Evolutionary conservation across 2,329 filamentous ascomycete genomes (phyloP).

Genomic region (Microcera coccophila): DNA sequence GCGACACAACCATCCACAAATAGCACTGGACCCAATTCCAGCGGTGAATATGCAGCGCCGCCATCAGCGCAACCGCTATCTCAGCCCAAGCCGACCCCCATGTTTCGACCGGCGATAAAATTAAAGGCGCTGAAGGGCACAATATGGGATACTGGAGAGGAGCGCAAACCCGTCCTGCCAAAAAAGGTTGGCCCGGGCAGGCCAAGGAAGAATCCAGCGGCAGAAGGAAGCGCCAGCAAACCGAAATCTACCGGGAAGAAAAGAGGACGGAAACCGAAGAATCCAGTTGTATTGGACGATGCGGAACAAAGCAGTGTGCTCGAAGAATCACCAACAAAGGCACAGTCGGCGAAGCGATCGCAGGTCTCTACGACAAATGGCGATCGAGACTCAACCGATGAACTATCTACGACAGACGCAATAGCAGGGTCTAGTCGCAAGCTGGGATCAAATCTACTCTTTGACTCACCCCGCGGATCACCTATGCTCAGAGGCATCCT

Average conservation of each 20-base stretch:
- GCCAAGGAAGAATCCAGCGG: conserved; percentile 11
- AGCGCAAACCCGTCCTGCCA: conserved; percentile 11
- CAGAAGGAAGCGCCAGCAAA: conserved; percentile 15
- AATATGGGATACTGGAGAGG: conserved; percentile 35
- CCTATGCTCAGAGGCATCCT: conserved; percentile 52
- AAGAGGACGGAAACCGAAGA: conserved; percentile 22
- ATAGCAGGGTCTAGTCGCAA: conserved; percentile 15
- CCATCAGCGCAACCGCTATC: conserved; percentile 11
- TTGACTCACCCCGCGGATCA: background rate
- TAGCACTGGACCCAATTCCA: conserved; percentile 4
- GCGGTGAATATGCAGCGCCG: conserved; percentile 6
- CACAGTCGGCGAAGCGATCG: conserved; percentile 3
- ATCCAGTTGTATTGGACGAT: conserved; percentile 10
- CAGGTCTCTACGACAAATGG: conserved; percentile 6
- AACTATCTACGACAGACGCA: conserved; percentile 12
- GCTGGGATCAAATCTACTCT: background rate
- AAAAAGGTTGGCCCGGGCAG: conserved; percentile 23
- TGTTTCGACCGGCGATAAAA: conserved; percentile 35
- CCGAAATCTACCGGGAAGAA: conserved; percentile 15
- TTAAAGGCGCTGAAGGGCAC: conserved; percentile 35
- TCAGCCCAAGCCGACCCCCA: conserved; percentile 12
- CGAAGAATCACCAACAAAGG: conserved; percentile 12
- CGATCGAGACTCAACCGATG: conserved; percentile 11
- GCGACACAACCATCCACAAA: conserved; percentile 12
- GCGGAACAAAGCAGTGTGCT: conserved; percentile 4